phyloP scores from a whole-genome alignment of 371 early-diverging fungal species.

The Mucor circinelloides region DNA sequence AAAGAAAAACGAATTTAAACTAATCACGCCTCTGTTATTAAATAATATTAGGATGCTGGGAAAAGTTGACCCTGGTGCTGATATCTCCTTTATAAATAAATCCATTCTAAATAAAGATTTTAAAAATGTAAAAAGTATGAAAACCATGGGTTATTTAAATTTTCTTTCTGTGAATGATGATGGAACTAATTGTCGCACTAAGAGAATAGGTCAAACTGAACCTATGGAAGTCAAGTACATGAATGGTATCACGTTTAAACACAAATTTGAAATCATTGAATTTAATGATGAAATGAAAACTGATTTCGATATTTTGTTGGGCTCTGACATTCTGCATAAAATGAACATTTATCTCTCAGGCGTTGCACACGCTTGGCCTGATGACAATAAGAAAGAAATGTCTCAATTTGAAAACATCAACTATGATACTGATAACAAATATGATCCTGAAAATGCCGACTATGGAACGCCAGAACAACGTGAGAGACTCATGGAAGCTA shows the following conservation, averaged over 20 bases:
- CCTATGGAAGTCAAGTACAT: not conserved
- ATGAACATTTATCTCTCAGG: not conserved
- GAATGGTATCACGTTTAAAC: not conserved
- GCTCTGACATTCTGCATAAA: constrained; percentile 2
- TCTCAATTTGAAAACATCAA: too few species aligned
- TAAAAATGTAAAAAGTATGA: not conserved
- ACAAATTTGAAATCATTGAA: constrained; percentile 13
- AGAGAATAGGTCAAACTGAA: constrained; percentile 2
- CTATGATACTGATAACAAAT: not conserved
- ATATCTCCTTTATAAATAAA: too few species aligned
- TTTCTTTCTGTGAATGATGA: constrained; percentile 8
- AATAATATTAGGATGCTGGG: not conserved
- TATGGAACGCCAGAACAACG: not conserved
- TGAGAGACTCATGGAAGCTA: not conserved
- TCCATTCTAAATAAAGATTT: too few species aligned
- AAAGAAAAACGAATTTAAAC: not conserved
- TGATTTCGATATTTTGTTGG: constrained; percentile 1
- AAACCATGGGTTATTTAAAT: constrained; percentile 1
- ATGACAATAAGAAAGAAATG: constrained; percentile 1
- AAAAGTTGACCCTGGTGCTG: constrained; percentile 11
- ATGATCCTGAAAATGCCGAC: constrained; percentile 5
- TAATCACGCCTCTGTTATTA: constrained; percentile 9
- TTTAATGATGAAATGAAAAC: constrained; percentile 1
- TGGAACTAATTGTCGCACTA: not conserved
- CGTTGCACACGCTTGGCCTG: constrained; percentile 15